Conservation (phyloP, 2,329 filamentous ascomycete genomes). For the Tolypocladium ophioglossoides region DNA sequence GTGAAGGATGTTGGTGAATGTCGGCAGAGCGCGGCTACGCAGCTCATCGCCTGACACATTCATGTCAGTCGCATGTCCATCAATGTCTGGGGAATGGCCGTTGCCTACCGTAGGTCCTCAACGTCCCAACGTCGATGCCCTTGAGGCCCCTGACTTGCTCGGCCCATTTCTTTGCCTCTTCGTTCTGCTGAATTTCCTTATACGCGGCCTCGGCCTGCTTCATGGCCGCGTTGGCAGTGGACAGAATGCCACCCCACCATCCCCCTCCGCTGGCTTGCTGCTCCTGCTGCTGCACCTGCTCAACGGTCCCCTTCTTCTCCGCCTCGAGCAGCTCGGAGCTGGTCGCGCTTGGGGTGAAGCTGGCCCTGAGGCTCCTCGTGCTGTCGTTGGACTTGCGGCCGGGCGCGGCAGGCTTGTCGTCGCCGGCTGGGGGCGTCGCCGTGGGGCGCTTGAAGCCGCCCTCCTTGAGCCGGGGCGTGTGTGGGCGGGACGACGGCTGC, state of each 20-base stretch:
- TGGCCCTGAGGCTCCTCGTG: constrained; percentile 57
- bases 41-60: constrained; percentile 67
- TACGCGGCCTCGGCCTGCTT: constrained; percentile 90
- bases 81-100: background rate
- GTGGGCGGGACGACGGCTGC: constrained; percentile 63
- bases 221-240: constrained; percentile 73
- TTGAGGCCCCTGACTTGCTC: constrained; percentile 70
- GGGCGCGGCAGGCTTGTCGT: constrained; percentile 45
- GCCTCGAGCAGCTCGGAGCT: constrained; percentile 50
- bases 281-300: constrained; percentile 27
- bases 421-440: constrained; percentile 44
- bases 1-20: constrained; percentile 89
- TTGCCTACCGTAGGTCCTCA: constrained; percentile 38
- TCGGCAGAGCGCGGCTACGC: constrained; percentile 76
- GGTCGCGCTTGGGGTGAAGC: constrained; percentile 58
- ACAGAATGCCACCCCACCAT: constrained; percentile 83
- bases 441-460: constrained; percentile 32
- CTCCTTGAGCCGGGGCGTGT: constrained; percentile 66
- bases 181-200: constrained; percentile 90
- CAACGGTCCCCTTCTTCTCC: constrained; percentile 39
- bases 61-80: background rate
- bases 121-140: constrained; percentile 58
- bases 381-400: constrained; percentile 70
- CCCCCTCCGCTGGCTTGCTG: constrained; percentile 46
- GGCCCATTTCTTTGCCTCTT: constrained; percentile 93